Evolutionary conservation across 305 asterid species (phyloP).

Genomic region (Rubia balearica): DNA sequence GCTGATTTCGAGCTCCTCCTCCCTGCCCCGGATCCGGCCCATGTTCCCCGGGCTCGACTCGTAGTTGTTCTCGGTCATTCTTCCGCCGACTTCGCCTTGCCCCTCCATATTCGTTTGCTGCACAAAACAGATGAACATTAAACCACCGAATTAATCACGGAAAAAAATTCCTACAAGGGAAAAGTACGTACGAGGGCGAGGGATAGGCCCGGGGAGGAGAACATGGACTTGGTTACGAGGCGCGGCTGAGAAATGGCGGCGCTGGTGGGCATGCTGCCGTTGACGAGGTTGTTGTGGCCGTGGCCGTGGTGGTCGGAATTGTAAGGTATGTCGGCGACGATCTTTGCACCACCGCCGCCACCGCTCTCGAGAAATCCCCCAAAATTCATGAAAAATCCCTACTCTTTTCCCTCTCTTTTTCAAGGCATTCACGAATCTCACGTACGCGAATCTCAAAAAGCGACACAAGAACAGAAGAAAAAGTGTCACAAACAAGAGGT

Average conservation of each 20-base stretch:
- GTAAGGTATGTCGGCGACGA: slow-evolving; percentile 40
- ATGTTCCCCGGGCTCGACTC: slow-evolving; percentile 24
- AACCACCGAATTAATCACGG: not conserved
- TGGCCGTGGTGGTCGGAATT: slow-evolving; percentile 18
- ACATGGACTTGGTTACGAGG: slow-evolving; percentile 47
- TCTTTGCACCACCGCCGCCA: slow-evolving; percentile 45
- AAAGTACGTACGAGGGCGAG: slow-evolving; percentile 54
- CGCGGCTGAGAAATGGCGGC: slow-evolving; percentile 46
- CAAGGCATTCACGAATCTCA: slow-evolving; percentile 5
- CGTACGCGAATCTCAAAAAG: not conserved
- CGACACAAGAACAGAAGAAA: not conserved
- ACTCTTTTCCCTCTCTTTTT: not conserved
- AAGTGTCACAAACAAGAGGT: slow-evolving; percentile 37
- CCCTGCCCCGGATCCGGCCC: slow-evolving; percentile 42
- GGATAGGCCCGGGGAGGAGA: slow-evolving; percentile 71
- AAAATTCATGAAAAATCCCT: slow-evolving; percentile 62
- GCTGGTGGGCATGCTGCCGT: slow-evolving; percentile 37
- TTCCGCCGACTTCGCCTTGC: slow-evolving; percentile 41
- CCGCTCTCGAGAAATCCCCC: slow-evolving; percentile 65
- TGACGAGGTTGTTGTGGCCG: slow-evolving; percentile 15
- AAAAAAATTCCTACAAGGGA: not conserved
- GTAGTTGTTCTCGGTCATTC: slow-evolving; percentile 30
- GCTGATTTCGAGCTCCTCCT: no score
- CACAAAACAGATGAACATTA: slow-evolving; percentile 1
- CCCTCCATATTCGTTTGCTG: slow-evolving; percentile 87